Conservation (phyloP, 495 filamentous ascomycete genomes). For the Tuber aestivum region DNA sequence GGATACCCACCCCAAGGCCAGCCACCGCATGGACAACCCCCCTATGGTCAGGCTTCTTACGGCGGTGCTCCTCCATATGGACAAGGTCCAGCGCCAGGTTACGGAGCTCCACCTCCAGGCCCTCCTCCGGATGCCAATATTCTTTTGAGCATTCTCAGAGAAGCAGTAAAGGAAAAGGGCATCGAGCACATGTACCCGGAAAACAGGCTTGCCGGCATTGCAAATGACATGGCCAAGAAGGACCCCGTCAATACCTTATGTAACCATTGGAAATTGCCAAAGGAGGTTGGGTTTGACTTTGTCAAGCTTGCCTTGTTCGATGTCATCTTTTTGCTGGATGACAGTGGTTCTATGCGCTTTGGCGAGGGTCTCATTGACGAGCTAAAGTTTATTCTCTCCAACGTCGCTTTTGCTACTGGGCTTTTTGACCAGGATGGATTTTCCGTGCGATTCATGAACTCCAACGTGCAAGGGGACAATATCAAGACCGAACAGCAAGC, state of each 20-base stretch:
- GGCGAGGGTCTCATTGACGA: slow-evolving; percentile 65
- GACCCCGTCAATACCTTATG: slow-evolving; percentile 38
- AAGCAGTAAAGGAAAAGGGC: slow-evolving; percentile 35
- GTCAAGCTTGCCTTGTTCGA: slow-evolving; percentile 64
- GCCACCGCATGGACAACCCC: slow-evolving; percentile 9
- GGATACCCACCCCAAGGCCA: slow-evolving; percentile 32
- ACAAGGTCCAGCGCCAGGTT: slow-evolving; percentile 16
- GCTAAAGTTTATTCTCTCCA: slow-evolving; percentile 56
- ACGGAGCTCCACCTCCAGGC: slow-evolving; percentile 23
- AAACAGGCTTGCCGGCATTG: slow-evolving; percentile 20
- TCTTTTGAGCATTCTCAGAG: slow-evolving; percentile 31
- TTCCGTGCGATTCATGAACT: slow-evolving; percentile 67
- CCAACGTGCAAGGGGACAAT: slow-evolving; percentile 48
- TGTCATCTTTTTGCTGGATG: slow-evolving; percentile 55
- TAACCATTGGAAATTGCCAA: slow-evolving; percentile 52
- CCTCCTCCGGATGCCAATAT: slow-evolving; percentile 35
- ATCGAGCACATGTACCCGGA: slow-evolving; percentile 37
- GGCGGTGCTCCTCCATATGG: slow-evolving; percentile 19
- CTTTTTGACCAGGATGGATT: slow-evolving; percentile 69
- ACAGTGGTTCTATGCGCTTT: slow-evolving; percentile 67
- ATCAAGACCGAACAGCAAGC: slow-evolving; percentile 57
- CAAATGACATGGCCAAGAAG: slow-evolving; percentile 28
- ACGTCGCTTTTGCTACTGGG: slow-evolving; percentile 59
- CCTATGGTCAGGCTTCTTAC: slow-evolving; percentile 19
- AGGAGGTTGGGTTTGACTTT: slow-evolving; percentile 61